Conservation (phyloP, 2,329 filamentous ascomycete genomes). For the Sarocladiaceae sp. region DNA sequence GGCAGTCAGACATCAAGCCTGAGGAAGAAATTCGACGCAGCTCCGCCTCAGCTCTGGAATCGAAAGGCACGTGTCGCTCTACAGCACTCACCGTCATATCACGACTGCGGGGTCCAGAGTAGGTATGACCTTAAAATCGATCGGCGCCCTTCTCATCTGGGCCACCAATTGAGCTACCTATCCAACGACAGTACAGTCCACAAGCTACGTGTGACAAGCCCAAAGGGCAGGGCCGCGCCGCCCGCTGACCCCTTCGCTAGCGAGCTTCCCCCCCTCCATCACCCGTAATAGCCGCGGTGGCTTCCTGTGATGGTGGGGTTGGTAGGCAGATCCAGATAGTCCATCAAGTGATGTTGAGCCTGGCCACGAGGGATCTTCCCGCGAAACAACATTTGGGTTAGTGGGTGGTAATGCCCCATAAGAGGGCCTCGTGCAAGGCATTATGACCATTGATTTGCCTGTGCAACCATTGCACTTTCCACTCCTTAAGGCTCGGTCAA, state of each 20-base stretch:
- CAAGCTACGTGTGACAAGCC: slow-evolving; percentile 2
- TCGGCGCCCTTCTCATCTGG: background rate
- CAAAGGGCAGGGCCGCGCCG: slow-evolving; percentile 8
- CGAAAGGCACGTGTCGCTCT: slow-evolving; percentile 2
- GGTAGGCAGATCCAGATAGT: slow-evolving; percentile 4
- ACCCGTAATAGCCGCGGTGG: background rate
- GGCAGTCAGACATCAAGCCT: background rate
- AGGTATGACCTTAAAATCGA: background rate
- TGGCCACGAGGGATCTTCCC: too few relatives aligned
- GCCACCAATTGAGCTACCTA: too few relatives aligned
- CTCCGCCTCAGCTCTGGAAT: slow-evolving; percentile 1
- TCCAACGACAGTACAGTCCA: too few relatives aligned
- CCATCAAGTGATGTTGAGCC: slow-evolving; percentile 3
- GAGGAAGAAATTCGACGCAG: background rate
- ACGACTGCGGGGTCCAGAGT: background rate
- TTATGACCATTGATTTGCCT: background rate
- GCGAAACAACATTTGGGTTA: too few relatives aligned
- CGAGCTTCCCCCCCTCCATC: background rate
- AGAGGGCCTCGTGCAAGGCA: slow-evolving; percentile 1
- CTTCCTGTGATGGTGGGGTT: slow-evolving; percentile 4
- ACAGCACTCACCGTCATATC: background rate
- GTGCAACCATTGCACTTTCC: background rate
- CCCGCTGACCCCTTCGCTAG: slow-evolving; percentile 5
- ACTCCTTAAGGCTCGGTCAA: background rate
- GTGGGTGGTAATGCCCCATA: too few relatives aligned